Evolutionary conservation across 2,329 filamentous ascomycete species (phyloP), one percentile per base, ranked within the genome.

Genomic region (Phaeosphaeriaceae sp.): DNA sequence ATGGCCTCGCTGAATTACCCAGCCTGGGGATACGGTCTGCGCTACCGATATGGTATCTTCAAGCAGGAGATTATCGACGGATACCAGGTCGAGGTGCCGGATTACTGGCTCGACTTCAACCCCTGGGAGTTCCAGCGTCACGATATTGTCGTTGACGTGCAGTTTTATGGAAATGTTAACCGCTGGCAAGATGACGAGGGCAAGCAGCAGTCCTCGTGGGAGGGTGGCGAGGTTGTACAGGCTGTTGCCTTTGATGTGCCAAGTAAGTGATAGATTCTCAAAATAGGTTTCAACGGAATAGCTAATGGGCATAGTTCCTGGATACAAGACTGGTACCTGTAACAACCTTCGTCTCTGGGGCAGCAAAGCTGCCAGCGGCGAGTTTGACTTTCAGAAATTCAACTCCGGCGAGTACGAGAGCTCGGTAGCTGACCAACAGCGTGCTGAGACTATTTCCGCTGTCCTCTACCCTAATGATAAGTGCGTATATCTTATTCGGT

Each of bases 371-470:
- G 92, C 92, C 37, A 93, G 90, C 63, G 94, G 94, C 59, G 94
- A 99, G 75, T 99, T 99, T 59, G 93, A 99, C 77, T 99, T 99
- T 78, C 93, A 97, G 70, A 97, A 97, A 74, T 99, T 99, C 86
- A 99, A 99, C 78, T 94, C 83, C 51, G 94, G 94, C 56, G 92
- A 99, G 65, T 99, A 99, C 71, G 94, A 99, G 77, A 94, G 90
- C 77, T 95, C 94, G 11, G 94, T 99, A 32, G 90, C 89, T n/a
- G 94, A 99, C 63, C 92, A 97, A 76, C 94, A 99, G 79, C 88
- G 90, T 49, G 94, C 94, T n/a, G 94, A 99, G 80, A 97, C 93
- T 46, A 99, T 99, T 77, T 97, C 92, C 43, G 93, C 93, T 26
- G 94, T 99, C 12, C 78, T 99, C 36, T 99, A 99, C 71, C 94